These are phyloP conservation scores for Plasmodium reichenowi DNA, from an alignment of 169 alveolate genomes.

Conservation along the genomic window DNA sequence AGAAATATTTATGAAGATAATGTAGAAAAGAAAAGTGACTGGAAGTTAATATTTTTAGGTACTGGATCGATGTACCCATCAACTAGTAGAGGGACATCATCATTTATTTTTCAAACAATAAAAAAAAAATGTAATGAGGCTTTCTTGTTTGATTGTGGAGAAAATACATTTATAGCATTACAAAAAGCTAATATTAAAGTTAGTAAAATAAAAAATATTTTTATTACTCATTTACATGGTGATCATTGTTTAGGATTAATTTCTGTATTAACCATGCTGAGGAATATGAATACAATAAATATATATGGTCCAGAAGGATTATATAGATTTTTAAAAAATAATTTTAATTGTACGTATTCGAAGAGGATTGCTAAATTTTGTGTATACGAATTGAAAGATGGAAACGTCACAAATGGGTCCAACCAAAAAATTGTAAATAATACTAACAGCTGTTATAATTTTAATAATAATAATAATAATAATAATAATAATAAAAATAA, in stretches of 20 bases:
- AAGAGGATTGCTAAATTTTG: constrained; percentile 27
- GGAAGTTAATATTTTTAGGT: constrained; percentile 85
- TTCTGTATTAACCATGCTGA: constrained; percentile 80
- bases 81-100: constrained; percentile 82
- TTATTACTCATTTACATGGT: constrained; percentile 90
- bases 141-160: constrained; percentile 87
- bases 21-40: constrained; percentile 46
- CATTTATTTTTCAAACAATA: constrained; percentile 78
- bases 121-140: constrained; percentile 69
- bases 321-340: constrained; percentile 61
- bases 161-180: constrained; percentile 77
- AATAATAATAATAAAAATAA: neutral
- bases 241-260: constrained; percentile 89
- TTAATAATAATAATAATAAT: neutral
- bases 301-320: constrained; percentile 89
- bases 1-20: constrained; percentile 26
- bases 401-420: neutral
- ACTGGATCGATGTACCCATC: constrained; percentile 86
- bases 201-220: constrained; percentile 78
- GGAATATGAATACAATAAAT: constrained; percentile 21
- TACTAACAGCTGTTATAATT: too few species aligned
- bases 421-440: neutral
- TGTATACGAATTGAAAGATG: constrained; percentile 23
- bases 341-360: constrained; percentile 20
- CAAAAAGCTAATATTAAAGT: constrained; percentile 73